A percentile compares a stretch with the other conserved stretches of the same genome.
phyloP scores from a whole-genome alignment of 805 yeast genomes.

The Hanseniaspora valbyensis region DNA sequence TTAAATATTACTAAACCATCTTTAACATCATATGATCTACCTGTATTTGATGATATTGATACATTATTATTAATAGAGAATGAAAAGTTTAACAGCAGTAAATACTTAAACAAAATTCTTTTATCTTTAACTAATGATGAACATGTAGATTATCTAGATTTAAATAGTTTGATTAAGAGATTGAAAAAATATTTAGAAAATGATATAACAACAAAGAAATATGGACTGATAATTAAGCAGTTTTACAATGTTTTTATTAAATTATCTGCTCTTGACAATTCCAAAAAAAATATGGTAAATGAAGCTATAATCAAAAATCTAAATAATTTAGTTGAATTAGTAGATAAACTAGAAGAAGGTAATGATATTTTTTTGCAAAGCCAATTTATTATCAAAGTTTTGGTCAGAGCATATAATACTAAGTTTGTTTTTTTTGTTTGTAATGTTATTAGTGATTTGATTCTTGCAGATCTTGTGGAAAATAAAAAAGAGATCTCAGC shows the following conservation, averaged over 20 bases:
- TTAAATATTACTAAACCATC: not conserved
- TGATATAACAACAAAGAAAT: conserved; percentile 4
- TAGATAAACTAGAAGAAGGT: not conserved
- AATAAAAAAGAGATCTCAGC: not conserved
- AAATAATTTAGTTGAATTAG: not conserved
- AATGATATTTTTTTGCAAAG: not conserved
- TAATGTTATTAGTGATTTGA: not conserved
- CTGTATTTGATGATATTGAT: conserved; percentile 2
- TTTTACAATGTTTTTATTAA: not conserved
- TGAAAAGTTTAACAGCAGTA: conserved; percentile 3
- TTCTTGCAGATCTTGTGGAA: not conserved
- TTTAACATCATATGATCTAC: not conserved
- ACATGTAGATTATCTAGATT: not conserved
- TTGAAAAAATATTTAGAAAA: conserved; percentile 3
- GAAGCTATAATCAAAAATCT: not conserved
- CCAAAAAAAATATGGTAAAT: not conserved
- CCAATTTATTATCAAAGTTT: not conserved
- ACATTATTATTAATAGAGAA: not conserved
- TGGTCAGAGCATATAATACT: not conserved
- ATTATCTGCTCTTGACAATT: not conserved
- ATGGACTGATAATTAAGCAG: not conserved
- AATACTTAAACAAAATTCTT: not conserved
- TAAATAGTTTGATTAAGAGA: not conserved
- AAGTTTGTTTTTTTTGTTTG: not conserved
- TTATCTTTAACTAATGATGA: not conserved